These are phyloP conservation scores for Russula emetica DNA, from an alignment of 768 basidiomycete species.

Conservation along the genomic window DNA sequence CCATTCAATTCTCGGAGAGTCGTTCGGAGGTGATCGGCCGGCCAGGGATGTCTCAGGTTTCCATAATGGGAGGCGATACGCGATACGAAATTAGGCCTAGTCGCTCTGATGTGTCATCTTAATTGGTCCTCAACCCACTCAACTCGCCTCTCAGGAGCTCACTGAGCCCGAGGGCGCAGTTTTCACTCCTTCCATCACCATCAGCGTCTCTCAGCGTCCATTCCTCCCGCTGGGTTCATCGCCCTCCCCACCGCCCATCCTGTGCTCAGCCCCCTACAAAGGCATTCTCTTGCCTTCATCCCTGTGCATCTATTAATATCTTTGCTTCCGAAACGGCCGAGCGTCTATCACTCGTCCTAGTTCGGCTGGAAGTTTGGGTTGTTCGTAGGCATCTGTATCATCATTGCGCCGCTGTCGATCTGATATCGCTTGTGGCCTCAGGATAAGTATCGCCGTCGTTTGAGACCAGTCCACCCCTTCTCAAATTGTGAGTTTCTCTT, in stretches of 20 bases:
- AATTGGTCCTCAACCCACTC: not conserved
- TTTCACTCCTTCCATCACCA: not conserved
- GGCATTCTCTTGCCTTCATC: not conserved
- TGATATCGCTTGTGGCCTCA: not conserved
- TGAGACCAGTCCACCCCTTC: too few relatives aligned
- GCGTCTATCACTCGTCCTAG: not conserved
- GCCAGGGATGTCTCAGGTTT: not conserved
- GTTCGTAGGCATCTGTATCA: not conserved
- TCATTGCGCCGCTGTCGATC: not conserved
- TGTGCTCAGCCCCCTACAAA: not conserved
- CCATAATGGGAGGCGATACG: too few relatives aligned
- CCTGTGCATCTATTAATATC: not conserved
- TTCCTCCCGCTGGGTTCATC: not conserved
- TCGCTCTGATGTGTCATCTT: not conserved
- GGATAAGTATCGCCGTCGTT: not conserved
- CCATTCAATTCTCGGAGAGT: not conserved
- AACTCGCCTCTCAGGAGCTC: not conserved
- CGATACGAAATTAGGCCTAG: not conserved
- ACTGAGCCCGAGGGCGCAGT: not conserved
- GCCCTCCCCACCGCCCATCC: not conserved
- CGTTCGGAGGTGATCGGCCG: not conserved
- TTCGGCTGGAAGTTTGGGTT: not conserved
- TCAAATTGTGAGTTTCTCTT: constrained; percentile 1
- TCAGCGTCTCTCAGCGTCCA: not conserved
- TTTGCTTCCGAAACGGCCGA: not conserved